Conservation (phyloP, 2,329 filamentous ascomycete species). For the Fusarium lateritium region DNA sequence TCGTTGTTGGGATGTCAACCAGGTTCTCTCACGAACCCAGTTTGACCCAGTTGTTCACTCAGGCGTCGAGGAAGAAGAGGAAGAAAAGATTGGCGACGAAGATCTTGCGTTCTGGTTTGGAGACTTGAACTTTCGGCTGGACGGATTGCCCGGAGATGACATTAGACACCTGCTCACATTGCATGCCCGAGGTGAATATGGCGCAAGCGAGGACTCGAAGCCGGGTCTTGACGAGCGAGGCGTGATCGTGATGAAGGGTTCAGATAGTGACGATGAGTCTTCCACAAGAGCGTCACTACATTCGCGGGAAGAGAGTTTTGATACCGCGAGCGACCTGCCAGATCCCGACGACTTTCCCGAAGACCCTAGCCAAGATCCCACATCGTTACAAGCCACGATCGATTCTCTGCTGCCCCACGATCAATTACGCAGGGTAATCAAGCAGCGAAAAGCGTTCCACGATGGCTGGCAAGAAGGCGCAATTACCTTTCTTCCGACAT, state of each 20-base stretch:
- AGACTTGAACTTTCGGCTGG: slow-evolving; percentile 93
- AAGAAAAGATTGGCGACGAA: slow-evolving; percentile 84
- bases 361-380: slow-evolving; percentile 82
- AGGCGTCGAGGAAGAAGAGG: slow-evolving; percentile 75
- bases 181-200: slow-evolving; percentile 85
- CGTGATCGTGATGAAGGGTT: slow-evolving; percentile 63
- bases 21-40: slow-evolving; percentile 81
- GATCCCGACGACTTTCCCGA: slow-evolving; percentile 77
- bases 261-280: slow-evolving; percentile 64
- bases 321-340: slow-evolving; percentile 63
- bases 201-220: slow-evolving; percentile 61
- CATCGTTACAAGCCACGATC: slow-evolving; percentile 89
- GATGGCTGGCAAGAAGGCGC: slow-evolving; percentile 93
- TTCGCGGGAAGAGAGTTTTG: slow-evolving; percentile 55
- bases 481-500: slow-evolving; percentile 92
- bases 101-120: slow-evolving; percentile 98
- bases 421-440: slow-evolving; percentile 83
- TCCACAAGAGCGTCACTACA: slow-evolving; percentile 54
- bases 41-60: slow-evolving; percentile 81
- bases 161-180: slow-evolving; percentile 87
- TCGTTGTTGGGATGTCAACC: slow-evolving; percentile 89
- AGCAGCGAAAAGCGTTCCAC: slow-evolving; percentile 83
- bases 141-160: slow-evolving; percentile 90
- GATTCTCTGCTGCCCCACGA: slow-evolving; percentile 91
- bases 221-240: slow-evolving; percentile 62